A percentile compares a stretch with the other conserved stretches of the same genome.
These are phyloP conservation scores for Parasitella parasitica DNA, from an alignment of 371 early-diverging fungal species.

Conservation along the genomic window DNA sequence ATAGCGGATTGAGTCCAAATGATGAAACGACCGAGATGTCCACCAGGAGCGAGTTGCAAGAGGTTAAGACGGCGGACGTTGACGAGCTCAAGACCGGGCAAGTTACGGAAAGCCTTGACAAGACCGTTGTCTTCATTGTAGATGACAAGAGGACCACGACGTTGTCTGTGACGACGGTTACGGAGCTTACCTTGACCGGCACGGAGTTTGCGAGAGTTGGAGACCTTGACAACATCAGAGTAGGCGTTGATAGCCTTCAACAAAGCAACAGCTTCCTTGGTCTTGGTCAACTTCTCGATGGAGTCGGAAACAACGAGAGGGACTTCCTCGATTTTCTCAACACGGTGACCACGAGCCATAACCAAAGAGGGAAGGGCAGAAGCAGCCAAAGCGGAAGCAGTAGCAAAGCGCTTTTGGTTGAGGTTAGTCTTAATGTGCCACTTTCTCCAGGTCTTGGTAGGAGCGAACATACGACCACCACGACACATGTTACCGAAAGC, in stretches of 20 bases:
- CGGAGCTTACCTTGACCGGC: constrained; percentile 99
- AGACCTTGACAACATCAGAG: constrained; percentile 97
- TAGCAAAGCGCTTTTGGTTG: constrained; percentile 98
- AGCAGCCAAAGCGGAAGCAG: constrained; percentile 98
- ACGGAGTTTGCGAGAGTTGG: constrained; percentile 96
- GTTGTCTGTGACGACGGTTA: constrained; percentile 98
- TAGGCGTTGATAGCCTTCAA: constrained; percentile 94
- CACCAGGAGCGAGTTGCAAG: constrained; percentile 99
- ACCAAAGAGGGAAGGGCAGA: constrained; percentile 96
- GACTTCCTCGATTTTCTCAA: constrained; percentile 94
- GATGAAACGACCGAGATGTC: constrained; percentile 99
- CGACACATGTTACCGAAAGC: constrained; percentile 73
- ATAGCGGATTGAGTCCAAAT: constrained; percentile 99
- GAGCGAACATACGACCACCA: constrained; percentile 99
- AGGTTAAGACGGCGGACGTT: constrained; percentile 95
- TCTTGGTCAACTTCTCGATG: constrained; percentile 89
- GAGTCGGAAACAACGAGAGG: constrained; percentile 94
- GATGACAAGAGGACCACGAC: constrained; percentile 98
- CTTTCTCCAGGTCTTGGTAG: constrained; percentile 99
- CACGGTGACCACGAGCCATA: constrained; percentile 98
- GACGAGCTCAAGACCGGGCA: constrained; percentile 98
- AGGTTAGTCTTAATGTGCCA: constrained; percentile 99
- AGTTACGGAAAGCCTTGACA: constrained; percentile 98
- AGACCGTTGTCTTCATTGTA: constrained; percentile 96
- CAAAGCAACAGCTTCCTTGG: constrained; percentile 95